Base-by-base conservation (phyloP, 805 yeast genomes). In the Lipomyces spencermartinsiae region DNA sequence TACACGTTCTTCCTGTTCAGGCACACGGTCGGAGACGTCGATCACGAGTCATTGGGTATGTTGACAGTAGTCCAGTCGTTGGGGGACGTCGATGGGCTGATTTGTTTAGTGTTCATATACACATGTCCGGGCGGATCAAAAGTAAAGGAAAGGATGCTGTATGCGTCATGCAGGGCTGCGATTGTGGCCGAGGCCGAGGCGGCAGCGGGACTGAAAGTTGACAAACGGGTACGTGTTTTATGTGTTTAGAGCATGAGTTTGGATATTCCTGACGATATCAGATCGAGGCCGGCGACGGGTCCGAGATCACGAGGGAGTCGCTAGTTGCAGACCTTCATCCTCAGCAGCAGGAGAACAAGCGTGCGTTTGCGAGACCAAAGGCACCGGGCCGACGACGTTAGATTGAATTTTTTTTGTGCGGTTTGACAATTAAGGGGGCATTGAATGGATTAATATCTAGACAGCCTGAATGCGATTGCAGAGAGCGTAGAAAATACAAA, bases 111-210 rank as follows among this genome's bases (percentile, higher is more conserved):
- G 43, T 93, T 94, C 77, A 86, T 93, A 39, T 92, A 92, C 76
- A 84, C 94, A 7, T 93, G 97, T 78, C 98, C 99, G 2, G 87
- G 96, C 0, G 93, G 93, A 0, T 89, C 97, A 56, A 89, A 88
- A 78, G 95, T 95, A 54, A 90, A 89, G 78, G 95, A 93, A 62
- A 85, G 98, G 74, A 94, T 94, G 98, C 78, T 93, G 61, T 92
- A 93, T 75, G 98, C 99, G 0, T 86, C 97, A 2, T 89, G 89
- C 69, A 89, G 83, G 33, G 72, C 73, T 54, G 72, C 78, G 6
- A 73, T 80, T n/a, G 64, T 77, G 33, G 72, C 72, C 29, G 72
- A 65, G 49, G 73, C 78, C 33, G 72, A 75, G 64, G 57, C 59
- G n/a, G 56, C 33, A 14, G n/a, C 60, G 19, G 73, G 70, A n/a